Evolutionary conservation across 2,329 filamentous ascomycete genomes (phyloP).

Genomic region (Cladosporium halotolerans): DNA sequence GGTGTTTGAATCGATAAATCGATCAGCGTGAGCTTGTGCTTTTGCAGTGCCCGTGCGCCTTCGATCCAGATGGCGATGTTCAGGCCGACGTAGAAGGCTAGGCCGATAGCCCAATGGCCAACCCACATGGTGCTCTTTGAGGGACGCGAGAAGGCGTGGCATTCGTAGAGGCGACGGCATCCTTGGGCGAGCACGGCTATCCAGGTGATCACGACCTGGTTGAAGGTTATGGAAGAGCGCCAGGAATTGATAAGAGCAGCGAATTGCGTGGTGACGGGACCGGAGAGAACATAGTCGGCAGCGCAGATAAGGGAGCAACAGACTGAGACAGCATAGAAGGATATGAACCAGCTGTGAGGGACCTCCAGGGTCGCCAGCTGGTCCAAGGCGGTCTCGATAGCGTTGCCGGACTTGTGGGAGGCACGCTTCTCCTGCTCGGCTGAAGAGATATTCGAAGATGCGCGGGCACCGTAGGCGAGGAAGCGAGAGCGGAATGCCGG

Average conservation of each 20-base stretch:
- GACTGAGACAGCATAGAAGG: conserved; percentile 76
- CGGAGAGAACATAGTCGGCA: conserved; percentile 17
- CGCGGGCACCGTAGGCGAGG: conserved; percentile 55
- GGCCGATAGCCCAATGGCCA: conserved; percentile 72
- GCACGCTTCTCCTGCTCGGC: conserved; percentile 2
- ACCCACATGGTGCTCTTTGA: conserved; percentile 77
- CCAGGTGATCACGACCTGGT: conserved; percentile 63
- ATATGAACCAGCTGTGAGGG: conserved; percentile 81
- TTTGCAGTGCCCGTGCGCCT: conserved; percentile 53
- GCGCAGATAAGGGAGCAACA: conserved; percentile 69
- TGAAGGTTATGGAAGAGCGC: conserved; percentile 47
- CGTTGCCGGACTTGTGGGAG: neutral
- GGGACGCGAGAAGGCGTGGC: conserved; percentile 56
- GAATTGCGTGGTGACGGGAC: neutral
- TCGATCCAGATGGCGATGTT: conserved; percentile 80
- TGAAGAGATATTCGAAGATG: conserved; percentile 21
- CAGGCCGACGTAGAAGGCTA: conserved; percentile 69
- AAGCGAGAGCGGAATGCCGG: conserved; percentile 50
- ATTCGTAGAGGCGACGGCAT: conserved; percentile 69
- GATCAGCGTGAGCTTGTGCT: conserved; percentile 29
- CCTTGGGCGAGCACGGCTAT: conserved; percentile 70
- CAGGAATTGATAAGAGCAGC: neutral
- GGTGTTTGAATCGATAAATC: conserved; percentile 37
- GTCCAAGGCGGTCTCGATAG: conserved; percentile 31
- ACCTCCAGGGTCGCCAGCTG: conserved; percentile 53